These are phyloP conservation scores for Royoungia palumana DNA, from an alignment of 768 basidiomycete genomes.

Conservation along the genomic window DNA sequence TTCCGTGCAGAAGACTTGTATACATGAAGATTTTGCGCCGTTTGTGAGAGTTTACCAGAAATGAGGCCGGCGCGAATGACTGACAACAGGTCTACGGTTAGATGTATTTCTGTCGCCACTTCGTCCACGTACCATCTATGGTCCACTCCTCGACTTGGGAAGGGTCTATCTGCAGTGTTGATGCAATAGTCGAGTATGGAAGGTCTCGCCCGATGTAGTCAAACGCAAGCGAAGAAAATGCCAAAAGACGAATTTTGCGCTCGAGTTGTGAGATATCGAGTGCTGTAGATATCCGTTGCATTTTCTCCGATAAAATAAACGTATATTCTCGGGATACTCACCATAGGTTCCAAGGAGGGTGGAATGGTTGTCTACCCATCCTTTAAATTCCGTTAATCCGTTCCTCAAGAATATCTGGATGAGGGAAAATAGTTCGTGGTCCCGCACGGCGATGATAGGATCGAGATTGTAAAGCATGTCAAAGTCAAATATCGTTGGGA, in stretches of 20 bases:
- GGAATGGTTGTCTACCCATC: constrained; percentile 55
- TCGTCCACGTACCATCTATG: constrained; percentile 70
- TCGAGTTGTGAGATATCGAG: constrained; percentile 60
- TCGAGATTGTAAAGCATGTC: constrained; percentile 78
- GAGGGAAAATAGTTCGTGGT: constrained; percentile 71
- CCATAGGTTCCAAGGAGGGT: constrained; percentile 54
- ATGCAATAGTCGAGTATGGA: constrained; percentile 65
- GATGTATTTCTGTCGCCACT: background rate
- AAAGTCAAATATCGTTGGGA: constrained; percentile 73
- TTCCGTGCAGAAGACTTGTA: constrained; percentile 70
- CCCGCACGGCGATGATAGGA: constrained; percentile 59
- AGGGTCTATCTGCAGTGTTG: constrained; percentile 58
- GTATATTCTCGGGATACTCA: constrained; percentile 28
- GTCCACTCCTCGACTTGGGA: constrained; percentile 81
- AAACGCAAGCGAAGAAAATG: constrained; percentile 74
- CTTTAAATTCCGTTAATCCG: constrained; percentile 56
- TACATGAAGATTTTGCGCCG: constrained; percentile 67
- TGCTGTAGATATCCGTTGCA: constrained; percentile 31
- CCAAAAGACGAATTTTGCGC: constrained; percentile 75
- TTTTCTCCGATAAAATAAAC: background rate
- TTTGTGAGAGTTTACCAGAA: constrained; percentile 81
- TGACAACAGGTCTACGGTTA: constrained; percentile 25
- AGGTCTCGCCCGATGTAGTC: constrained; percentile 72
- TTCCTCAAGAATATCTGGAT: constrained; percentile 69
- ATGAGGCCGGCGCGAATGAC: constrained; percentile 80